Evolutionary conservation across 805 yeast species (phyloP).

Genomic region (Kodamaea fukazawae): DNA sequence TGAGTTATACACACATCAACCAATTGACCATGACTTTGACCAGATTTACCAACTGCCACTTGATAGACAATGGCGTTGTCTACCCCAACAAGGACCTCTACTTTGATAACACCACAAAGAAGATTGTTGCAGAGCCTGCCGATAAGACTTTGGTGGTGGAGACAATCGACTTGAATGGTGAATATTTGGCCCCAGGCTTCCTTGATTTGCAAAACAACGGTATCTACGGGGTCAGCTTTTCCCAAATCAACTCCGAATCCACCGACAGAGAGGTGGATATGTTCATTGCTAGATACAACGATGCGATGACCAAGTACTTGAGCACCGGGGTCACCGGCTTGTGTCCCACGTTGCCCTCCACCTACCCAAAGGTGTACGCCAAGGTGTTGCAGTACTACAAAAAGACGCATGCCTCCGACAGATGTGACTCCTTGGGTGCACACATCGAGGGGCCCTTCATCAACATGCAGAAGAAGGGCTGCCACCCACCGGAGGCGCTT

Average conservation of each 20-base stretch:
- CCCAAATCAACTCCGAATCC: constrained; percentile 31
- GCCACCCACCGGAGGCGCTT: constrained; percentile 49
- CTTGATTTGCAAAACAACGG: constrained; percentile 60
- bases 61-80: constrained; percentile 42
- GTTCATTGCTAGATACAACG: constrained; percentile 37
- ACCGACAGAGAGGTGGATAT: constrained; percentile 28
- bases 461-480: constrained; percentile 46
- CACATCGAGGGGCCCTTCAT: constrained; percentile 62
- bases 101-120: constrained; percentile 41
- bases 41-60: constrained; percentile 40
- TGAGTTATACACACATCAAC: too few species aligned
- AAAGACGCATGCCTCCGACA: constrained; percentile 27
- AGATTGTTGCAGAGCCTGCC: constrained; percentile 33
- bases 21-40: constrained; percentile 14
- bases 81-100: constrained; percentile 38
- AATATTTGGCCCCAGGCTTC: constrained; percentile 52
- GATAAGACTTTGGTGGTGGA: constrained; percentile 13
- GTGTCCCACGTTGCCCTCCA: constrained; percentile 58
- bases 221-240: constrained; percentile 53
- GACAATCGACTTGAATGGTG: constrained; percentile 46
- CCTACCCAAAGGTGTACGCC: constrained; percentile 46
- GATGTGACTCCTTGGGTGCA: constrained; percentile 52
- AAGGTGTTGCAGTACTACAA: constrained; percentile 45
- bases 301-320: constrained; percentile 46
- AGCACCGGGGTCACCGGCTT: constrained; percentile 53